phyloP scores from a whole-genome alignment of 139 green algal species.

The Tetradesmus obliquus region DNA sequence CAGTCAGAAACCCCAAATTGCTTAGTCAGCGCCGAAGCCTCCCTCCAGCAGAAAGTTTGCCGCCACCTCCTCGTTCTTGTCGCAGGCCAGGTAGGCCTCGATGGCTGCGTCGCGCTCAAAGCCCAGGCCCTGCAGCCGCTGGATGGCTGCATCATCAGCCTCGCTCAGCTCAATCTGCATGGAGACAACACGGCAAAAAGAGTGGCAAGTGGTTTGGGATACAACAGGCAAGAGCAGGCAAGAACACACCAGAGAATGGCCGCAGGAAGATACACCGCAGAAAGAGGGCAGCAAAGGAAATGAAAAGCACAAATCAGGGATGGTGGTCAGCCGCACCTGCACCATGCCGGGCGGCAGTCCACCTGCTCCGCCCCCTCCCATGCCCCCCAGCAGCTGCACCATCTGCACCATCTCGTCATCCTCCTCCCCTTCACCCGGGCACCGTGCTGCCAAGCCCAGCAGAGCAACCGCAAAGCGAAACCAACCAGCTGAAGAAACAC shows the following conservation, averaged over 20 bases:
- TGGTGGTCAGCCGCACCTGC: neutral
- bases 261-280: too few species aligned
- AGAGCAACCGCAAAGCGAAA: too few species aligned
- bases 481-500: too few species aligned
- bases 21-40: conserved; percentile 17
- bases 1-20: neutral
- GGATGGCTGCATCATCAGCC: conserved; percentile 85
- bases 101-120: conserved; percentile 87
- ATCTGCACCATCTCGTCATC: conserved; percentile 41
- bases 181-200: neutral
- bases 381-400: conserved; percentile 51
- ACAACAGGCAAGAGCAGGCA: neutral
- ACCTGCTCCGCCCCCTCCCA: conserved; percentile 42
- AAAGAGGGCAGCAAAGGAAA: neutral
- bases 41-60: conserved; percentile 97
- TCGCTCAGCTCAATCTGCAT: conserved; percentile 76
- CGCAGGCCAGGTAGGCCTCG: conserved; percentile 96
- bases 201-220: neutral
- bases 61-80: conserved; percentile 95
- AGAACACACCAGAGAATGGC: too few species aligned
- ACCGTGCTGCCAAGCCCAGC: too few species aligned
- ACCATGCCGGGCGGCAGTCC: conserved; percentile 41
- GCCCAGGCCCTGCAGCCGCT: conserved; percentile 88
- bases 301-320: too few species aligned
- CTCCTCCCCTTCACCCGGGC: conserved; percentile 33